These are phyloP conservation scores for Aspergillus brunneoviolaceus DNA, from an alignment of 2,329 filamentous ascomycete genomes.

Conservation along the genomic window DNA sequence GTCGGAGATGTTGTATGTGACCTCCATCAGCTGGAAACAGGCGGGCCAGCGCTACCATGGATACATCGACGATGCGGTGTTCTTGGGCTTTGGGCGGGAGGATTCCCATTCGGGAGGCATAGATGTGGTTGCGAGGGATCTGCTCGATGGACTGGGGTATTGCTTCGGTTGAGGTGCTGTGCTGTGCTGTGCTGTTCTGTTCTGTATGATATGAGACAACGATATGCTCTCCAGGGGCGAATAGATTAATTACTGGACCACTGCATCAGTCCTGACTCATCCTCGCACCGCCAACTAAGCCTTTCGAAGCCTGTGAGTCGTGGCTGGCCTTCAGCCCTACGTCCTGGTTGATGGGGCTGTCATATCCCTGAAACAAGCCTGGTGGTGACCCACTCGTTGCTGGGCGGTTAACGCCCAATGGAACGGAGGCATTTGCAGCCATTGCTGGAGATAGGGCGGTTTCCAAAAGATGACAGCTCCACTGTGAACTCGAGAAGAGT, in stretches of 20 bases:
- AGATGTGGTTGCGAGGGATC: constrained; percentile 52
- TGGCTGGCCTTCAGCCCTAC: background rate
- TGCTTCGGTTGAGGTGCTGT: background rate
- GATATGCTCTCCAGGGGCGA: too few relatives aligned
- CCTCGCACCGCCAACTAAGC: too few relatives aligned
- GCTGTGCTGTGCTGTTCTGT: too few relatives aligned
- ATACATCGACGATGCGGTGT: constrained; percentile 56
- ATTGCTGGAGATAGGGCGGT: too few relatives aligned
- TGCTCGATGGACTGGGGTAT: constrained; percentile 45
- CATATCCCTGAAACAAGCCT: background rate
- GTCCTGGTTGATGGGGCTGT: background rate
- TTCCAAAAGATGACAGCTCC: background rate
- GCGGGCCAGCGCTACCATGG: constrained; percentile 54
- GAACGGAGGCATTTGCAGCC: background rate
- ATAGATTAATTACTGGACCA: too few relatives aligned
- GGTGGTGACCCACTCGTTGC: background rate
- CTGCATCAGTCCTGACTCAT: too few relatives aligned
- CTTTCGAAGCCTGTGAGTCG: background rate
- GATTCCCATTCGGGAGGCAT: constrained; percentile 52
- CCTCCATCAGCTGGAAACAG: constrained; percentile 57
- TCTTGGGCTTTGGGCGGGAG: constrained; percentile 59
- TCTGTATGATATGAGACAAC: background rate
- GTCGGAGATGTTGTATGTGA: constrained; percentile 60
- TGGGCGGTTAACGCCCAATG: background rate
- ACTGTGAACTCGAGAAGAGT: too few relatives aligned